Conservation (phyloP, 1,139 yeast species). For the Wickerhamomyces sp. region DNA sequence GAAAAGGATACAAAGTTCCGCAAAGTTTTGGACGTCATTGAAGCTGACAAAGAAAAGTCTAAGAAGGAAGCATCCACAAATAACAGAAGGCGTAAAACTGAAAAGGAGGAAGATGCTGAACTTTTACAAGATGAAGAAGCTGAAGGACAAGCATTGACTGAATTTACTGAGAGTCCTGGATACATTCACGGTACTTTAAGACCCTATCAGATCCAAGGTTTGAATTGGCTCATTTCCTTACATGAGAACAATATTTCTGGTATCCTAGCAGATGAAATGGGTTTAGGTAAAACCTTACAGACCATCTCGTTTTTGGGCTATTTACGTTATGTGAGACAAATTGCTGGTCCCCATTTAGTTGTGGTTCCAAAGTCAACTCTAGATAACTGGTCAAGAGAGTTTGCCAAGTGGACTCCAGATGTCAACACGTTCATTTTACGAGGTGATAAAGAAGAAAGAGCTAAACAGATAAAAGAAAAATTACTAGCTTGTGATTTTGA, state of each 20-base stretch:
- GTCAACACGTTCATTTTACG: constrained; percentile 63
- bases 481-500: constrained; percentile 65
- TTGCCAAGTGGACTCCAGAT: constrained; percentile 75
- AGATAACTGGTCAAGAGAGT: constrained; percentile 78
- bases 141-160: constrained; percentile 41
- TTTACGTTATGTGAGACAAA: constrained; percentile 52
- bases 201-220: constrained; percentile 88
- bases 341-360: constrained; percentile 70
- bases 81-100: constrained; percentile 46
- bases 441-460: constrained; percentile 68
- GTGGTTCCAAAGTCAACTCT: constrained; percentile 77
- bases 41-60: constrained; percentile 20
- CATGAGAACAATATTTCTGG: constrained; percentile 86
- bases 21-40: constrained; percentile 34
- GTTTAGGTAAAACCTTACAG: constrained; percentile 92
- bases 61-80: constrained; percentile 11
- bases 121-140: constrained; percentile 50
- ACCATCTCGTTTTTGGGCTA: constrained; percentile 82
- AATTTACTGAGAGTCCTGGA: constrained; percentile 62
- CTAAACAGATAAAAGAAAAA: constrained; percentile 43
- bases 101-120: constrained; percentile 70
- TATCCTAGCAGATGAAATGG: constrained; percentile 97
- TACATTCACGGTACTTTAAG: constrained; percentile 61
- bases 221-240: constrained; percentile 84
- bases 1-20: constrained; percentile 56